Base-by-base conservation (phyloP, 1,284 basidiomycete species). In the Microbotryum silenes-acaulis region DNA sequence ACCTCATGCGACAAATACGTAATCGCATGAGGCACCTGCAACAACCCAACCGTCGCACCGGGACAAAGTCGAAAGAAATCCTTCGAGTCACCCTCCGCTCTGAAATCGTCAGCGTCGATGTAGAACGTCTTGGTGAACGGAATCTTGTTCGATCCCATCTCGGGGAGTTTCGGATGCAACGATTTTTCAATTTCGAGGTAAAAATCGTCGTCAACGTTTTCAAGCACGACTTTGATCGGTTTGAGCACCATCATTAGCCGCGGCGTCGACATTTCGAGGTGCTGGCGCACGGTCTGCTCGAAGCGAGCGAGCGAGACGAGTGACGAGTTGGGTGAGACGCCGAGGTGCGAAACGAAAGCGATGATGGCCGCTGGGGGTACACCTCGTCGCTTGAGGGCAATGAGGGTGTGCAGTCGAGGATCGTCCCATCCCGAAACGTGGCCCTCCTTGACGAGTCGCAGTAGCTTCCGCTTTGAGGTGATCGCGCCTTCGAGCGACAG, bases 41-140 rank as follows among this genome's bases (percentile, higher is more conserved):
- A 93, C 37, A 99, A 80, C 29, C 96, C 96, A 50, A 98, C 94
- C 0, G 90, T 91, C 80, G 97, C 97, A 51, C 92, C 92, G 4
- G 96, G 96, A 3, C 93, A 92, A 49, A 99, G 84, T 25, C 96
- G 86, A 85, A 96, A 98, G 79, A 97, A 99, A 75, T 98, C 94
- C 68, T 87, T 86, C 31, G 62, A 61, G 21, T 90, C 90, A 73
- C 96, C 93, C 70, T 88, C 83, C 31, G 86, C 78, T 57, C 94
- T 82, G 82, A 99, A 99, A 77, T 99, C 96, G 64, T 94, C 90
- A 31, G 81, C 79, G 68, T 98, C 94, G 72, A 99, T 97, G 78
- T 90, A 98, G 61, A 98, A 80, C 20, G 85, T 87, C 51, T 86
- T 85, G 16, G 93, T 90, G 77, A 97, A 92, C 4, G 91, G 90